phyloP scores from a whole-genome alignment of 2,329 filamentous ascomycete genomes.

The Clonostachys chloroleuca region DNA sequence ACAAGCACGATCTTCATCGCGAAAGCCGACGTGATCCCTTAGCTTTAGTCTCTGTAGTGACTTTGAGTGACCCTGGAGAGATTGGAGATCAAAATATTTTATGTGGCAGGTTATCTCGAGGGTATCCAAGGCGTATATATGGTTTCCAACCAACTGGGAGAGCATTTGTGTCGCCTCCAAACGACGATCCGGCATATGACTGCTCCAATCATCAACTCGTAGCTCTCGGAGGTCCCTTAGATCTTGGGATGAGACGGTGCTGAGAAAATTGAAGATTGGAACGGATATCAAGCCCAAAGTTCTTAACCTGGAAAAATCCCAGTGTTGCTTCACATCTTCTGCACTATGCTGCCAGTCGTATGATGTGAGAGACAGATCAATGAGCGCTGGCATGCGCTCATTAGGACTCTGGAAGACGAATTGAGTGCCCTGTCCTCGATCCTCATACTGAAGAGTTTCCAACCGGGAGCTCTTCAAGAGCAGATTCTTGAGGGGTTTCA shows the following conservation, averaged over 20 bases:
- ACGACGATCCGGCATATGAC: conserved; percentile 28
- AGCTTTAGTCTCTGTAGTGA: conserved; percentile 32
- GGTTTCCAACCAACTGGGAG: conserved; percentile 27
- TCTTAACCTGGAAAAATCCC: conserved; percentile 38
- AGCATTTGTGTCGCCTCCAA: conserved; percentile 31
- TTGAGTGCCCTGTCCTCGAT: conserved; percentile 36
- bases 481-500: conserved; percentile 35
- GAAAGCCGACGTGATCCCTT: conserved; percentile 40
- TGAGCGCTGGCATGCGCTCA: conserved; percentile 37
- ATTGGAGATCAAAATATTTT: conserved; percentile 30
- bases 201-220: conserved; percentile 38
- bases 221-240: conserved; percentile 29
- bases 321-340: conserved; percentile 31
- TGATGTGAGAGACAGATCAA: conserved; percentile 33
- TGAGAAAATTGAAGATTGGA: conserved; percentile 37
- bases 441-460: conserved; percentile 34
- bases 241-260: conserved; percentile 28
- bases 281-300: conserved; percentile 35
- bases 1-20: conserved; percentile 31
- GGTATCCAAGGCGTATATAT: conserved; percentile 26
- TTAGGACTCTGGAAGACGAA: conserved; percentile 27
- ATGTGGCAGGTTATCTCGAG: conserved; percentile 37
- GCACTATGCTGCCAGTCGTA: conserved; percentile 43
- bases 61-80: conserved; percentile 27
- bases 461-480: conserved; percentile 27